These are phyloP conservation scores for Aspergillus baeticus DNA, from an alignment of 495 filamentous ascomycete genomes.

Conservation along the genomic window DNA sequence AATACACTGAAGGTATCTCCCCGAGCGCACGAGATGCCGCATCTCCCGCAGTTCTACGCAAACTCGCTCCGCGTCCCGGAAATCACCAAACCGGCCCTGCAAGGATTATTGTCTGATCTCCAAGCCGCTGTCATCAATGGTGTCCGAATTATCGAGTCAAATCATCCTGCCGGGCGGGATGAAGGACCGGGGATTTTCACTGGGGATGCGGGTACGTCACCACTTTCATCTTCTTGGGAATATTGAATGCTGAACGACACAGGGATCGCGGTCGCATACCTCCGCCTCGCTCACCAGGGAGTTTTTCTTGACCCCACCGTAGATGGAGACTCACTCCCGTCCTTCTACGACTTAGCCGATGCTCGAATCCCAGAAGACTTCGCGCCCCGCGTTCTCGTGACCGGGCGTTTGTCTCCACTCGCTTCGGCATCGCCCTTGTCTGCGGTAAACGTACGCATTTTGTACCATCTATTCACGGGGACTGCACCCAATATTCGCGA, in stretches of 20 bases:
- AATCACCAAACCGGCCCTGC: neutral
- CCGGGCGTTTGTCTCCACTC: slow-evolving; percentile 34
- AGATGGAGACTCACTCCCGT: neutral
- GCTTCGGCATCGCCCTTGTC: slow-evolving; percentile 31
- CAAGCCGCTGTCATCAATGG: neutral
- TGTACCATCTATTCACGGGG: slow-evolving; percentile 24
- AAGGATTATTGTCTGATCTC: neutral
- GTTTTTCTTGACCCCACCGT: too few relatives aligned
- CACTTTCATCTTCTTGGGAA: neutral
- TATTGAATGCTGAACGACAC: neutral
- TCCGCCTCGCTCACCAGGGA: slow-evolving; percentile 9
- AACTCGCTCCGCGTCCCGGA: neutral
- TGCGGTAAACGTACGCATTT: slow-evolving; percentile 19
- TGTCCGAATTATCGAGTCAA: neutral
- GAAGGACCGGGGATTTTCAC: slow-evolving; percentile 9
- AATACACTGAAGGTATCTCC: too few relatives aligned
- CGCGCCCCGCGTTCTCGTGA: slow-evolving; percentile 12
- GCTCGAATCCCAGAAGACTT: slow-evolving; percentile 5
- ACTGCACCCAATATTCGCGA: slow-evolving; percentile 14
- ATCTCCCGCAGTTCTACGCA: neutral
- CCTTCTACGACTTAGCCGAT: slow-evolving; percentile 1
- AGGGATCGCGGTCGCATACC: slow-evolving; percentile 8
- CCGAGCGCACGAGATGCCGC: neutral
- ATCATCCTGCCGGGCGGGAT: neutral
- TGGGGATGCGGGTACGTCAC: slow-evolving; percentile 4